Conservation (phyloP, 176 grass and related monocot genomes). For the Elymus sibiricus region DNA sequence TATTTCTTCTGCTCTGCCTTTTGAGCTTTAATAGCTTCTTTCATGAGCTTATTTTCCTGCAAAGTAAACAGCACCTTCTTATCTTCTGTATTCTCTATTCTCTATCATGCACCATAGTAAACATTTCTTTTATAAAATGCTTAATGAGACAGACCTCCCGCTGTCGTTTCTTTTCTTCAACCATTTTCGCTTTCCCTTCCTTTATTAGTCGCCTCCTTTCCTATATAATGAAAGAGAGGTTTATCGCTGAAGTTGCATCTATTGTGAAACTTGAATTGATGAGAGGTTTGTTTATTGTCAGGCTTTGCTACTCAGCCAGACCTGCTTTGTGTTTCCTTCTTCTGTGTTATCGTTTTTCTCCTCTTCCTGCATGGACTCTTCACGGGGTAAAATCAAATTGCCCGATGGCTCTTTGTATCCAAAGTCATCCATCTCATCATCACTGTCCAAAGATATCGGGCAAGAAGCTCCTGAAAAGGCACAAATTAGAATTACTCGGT, state of each 20-base stretch:
- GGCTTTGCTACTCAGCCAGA: slow-evolving; percentile 18
- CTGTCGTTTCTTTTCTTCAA: slow-evolving; percentile 65
- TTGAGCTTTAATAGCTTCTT: slow-evolving; percentile 68
- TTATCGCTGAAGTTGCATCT: background rate
- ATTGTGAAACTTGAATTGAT: background rate
- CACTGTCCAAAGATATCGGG: slow-evolving; percentile 56
- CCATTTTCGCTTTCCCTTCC: slow-evolving; percentile 56
- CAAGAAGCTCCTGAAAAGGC: slow-evolving; percentile 32
- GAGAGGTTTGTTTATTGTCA: background rate
- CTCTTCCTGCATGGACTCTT: background rate
- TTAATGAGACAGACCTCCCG: slow-evolving; percentile 33
- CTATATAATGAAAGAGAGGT: slow-evolving; percentile 19
- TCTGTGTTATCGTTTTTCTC: slow-evolving; percentile 44
- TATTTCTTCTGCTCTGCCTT: slow-evolving; percentile 46
- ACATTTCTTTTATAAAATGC: slow-evolving; percentile 1
- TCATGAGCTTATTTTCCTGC: slow-evolving; percentile 66
- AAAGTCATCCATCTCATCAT: slow-evolving; percentile 39
- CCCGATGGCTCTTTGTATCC: background rate
- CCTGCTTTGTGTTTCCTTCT: slow-evolving; percentile 44
- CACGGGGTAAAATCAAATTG: slow-evolving; percentile 1
- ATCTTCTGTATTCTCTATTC: background rate
- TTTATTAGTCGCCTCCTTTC: slow-evolving; percentile 43
- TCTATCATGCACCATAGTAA: background rate
- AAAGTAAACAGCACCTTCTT: slow-evolving; percentile 12
- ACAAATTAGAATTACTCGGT: background rate